Base-by-base conservation (phyloP, 805 yeast species). In the Cyberlindnera meyerae region DNA sequence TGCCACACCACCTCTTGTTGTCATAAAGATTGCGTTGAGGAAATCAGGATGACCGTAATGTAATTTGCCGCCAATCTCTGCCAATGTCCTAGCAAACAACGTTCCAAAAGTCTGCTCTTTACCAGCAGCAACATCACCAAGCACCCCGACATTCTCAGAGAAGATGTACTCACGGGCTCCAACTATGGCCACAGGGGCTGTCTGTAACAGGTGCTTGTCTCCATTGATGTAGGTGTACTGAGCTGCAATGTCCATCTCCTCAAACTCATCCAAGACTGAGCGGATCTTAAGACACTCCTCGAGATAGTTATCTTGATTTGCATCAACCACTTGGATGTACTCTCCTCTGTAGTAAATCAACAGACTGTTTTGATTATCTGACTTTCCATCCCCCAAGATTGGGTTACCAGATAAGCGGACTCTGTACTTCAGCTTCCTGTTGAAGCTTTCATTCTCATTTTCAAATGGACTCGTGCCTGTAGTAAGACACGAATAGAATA, bases 21-120 rank as follows among this genome's bases (percentile, higher is more conserved):
- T 81, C 97, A 89, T 90, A 54, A 81, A 89, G 9, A 83, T 79
- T 6, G 79, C 94, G 63, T 90, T 88, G 41, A 90, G 64, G 61
- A 89, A 89, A 66, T 89, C 97, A 4, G 97, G 97, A 63, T 89
- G 97, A 2, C 97, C 97, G 60, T 89, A 89, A 59, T 89, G 97
- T 34, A 89, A 64, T 61, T 90, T 90, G 1, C 95, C 96, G 9
- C 97, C 97, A 49, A 90, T 86, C 53, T 86, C 90, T 0, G 96
- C 93, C 48, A 89, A 65, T 0, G 96, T 88, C 55, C 97, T 72
- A 1, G 97, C 95, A 68, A 90, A 89, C 52, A 90, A 66, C 0
- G 97, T 89, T 18, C 97, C 97, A 66, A 89, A 89, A 1, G 97
- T 89, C 62, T 90, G 96, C 57, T 89, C 97, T 60, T 89, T 89